Percentiles rank a stretch among this genome's conserved stretches.
These are phyloP conservation scores for Fraxinus sp. DNA, from an alignment of 305 asterid species.

Conservation along the genomic window DNA sequence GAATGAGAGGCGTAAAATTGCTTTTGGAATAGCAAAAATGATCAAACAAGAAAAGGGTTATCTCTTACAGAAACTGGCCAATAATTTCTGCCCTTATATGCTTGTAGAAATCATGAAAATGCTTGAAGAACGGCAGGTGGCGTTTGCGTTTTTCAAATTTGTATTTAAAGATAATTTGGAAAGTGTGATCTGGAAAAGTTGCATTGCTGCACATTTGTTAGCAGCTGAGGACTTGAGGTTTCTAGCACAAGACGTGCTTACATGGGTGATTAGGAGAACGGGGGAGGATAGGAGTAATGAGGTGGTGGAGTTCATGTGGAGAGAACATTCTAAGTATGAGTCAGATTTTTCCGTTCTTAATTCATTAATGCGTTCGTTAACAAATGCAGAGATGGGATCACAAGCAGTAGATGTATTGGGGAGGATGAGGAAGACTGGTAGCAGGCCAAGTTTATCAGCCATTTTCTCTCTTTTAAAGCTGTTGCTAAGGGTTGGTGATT, in stretches of 20 bases:
- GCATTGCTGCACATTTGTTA: conserved; percentile 57
- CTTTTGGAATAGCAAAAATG: conserved; percentile 57
- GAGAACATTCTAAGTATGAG: conserved; percentile 36
- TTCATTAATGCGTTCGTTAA: conserved; percentile 76
- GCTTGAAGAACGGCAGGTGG: conserved; percentile 43
- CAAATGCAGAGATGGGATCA: conserved; percentile 59
- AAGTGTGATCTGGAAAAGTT: conserved; percentile 46
- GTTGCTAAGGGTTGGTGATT: conserved; percentile 68
- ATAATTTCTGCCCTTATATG: conserved; percentile 48
- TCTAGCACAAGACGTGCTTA: conserved; percentile 73
- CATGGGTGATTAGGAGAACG: conserved; percentile 58
- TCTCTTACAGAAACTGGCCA: conserved; percentile 46
- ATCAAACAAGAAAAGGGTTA: conserved; percentile 46
- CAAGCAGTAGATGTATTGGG: conserved; percentile 63
- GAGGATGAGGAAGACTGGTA: conserved; percentile 65
- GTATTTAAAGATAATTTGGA: conserved; percentile 54
- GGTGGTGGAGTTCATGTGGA: conserved; percentile 56
- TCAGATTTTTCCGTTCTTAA: conserved; percentile 64
- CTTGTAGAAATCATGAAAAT: conserved; percentile 63
- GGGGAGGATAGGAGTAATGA: conserved; percentile 69
- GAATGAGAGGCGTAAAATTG: conserved; percentile 70
- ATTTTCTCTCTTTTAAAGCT: conserved; percentile 53
- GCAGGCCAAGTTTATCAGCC: conserved; percentile 64
- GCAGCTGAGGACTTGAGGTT: conserved; percentile 46
- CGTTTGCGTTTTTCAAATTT: conserved; percentile 73